Conservation (phyloP, 1,139 yeast genomes). For the Zygosaccharomyces sapae region DNA sequence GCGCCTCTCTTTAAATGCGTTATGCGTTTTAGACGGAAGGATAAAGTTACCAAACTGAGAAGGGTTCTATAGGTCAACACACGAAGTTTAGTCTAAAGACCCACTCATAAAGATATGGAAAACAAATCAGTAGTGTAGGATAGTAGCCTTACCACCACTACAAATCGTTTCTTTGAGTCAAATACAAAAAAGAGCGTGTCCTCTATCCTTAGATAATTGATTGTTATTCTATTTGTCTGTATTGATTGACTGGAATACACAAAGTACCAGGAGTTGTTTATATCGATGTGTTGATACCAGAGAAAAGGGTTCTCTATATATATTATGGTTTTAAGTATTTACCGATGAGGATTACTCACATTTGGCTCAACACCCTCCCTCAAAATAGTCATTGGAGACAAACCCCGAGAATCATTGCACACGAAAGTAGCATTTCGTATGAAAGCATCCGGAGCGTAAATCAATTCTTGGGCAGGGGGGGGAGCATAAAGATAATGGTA, state of each 20-base stretch:
- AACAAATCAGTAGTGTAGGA: neutral
- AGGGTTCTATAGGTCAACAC: neutral
- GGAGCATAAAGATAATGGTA: neutral
- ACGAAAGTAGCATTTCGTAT: neutral
- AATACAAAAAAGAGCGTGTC: neutral
- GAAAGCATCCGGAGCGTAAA: neutral
- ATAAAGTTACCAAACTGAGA: conserved; percentile 3
- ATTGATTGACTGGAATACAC: too few species aligned
- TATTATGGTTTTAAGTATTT: neutral
- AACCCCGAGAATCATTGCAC: conserved; percentile 1
- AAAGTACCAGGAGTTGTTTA: too few species aligned
- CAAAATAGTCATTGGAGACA: conserved; percentile 4
- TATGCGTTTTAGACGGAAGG: neutral
- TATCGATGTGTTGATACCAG: neutral
- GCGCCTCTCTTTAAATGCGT: neutral
- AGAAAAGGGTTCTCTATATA: neutral
- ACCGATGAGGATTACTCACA: conserved; percentile 8
- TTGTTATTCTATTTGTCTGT: too few species aligned
- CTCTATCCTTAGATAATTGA: neutral
- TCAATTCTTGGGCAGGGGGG: neutral
- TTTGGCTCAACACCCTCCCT: conserved; percentile 4
- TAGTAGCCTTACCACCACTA: neutral
- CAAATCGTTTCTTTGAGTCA: neutral
- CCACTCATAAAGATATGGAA: neutral
- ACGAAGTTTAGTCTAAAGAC: conserved; percentile 3